phyloP scores from a whole-genome alignment of 1,284 basidiomycete species.

The Tilletia caries region DNA sequence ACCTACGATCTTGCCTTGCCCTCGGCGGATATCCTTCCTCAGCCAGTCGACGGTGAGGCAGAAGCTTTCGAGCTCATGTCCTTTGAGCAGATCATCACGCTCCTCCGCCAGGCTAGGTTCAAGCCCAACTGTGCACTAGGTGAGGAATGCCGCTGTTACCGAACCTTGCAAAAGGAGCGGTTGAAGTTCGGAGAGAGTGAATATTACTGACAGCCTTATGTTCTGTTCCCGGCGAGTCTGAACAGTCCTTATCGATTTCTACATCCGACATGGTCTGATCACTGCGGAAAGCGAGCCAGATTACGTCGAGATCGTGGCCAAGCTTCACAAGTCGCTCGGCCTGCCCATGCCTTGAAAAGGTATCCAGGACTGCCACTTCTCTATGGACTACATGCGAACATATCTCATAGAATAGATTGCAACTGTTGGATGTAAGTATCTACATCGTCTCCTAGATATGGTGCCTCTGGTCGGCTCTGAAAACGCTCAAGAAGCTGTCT shows the following conservation, averaged over 20 bases:
- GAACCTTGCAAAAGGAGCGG: background rate
- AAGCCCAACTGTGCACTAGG: conserved; percentile 77
- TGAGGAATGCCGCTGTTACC: conserved; percentile 3
- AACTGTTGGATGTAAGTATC: background rate
- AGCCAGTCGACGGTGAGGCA: conserved; percentile 85
- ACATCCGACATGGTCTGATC: conserved; percentile 72
- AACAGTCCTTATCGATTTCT: conserved; percentile 72
- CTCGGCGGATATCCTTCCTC: conserved; percentile 60
- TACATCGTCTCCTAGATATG: conserved; percentile 9
- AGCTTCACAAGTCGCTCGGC: conserved; percentile 67
- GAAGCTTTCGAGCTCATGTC: conserved; percentile 69
- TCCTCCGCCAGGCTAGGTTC: conserved; percentile 63
- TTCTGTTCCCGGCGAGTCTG: too few species aligned
- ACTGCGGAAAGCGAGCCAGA: conserved; percentile 74
- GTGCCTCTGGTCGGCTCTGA: background rate
- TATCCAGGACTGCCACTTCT: too few species aligned
- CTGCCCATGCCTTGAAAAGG: conserved; percentile 31
- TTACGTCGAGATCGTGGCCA: conserved; percentile 68
- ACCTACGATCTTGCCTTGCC: conserved; percentile 46
- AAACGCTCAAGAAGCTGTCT: background rate
- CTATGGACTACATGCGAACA: background rate
- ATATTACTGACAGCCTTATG: background rate
- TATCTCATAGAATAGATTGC: background rate
- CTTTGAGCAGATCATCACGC: conserved; percentile 37
- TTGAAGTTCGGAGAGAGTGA: background rate